Percentiles rank a stretch among this genome's conserved stretches.
Conservation (phyloP, 1,284 basidiomycete genomes). For the Butyriboletus pseudospeciosus region DNA sequence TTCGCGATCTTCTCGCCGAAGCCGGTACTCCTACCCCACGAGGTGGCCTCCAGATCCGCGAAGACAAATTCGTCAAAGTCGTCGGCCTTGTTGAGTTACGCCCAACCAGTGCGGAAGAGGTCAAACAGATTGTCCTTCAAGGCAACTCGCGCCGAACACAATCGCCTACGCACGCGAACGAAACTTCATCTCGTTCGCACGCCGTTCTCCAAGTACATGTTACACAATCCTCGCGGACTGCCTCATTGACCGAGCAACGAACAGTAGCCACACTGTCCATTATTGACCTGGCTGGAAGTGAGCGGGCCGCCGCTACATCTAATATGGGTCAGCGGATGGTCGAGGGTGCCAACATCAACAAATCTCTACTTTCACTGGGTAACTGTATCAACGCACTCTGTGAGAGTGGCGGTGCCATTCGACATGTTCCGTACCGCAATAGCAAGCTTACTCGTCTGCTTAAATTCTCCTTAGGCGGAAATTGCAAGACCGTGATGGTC, state of each 20-base stretch:
- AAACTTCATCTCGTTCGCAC: constrained; percentile 92
- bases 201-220: constrained; percentile 94
- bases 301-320: constrained; percentile 88
- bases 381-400: constrained; percentile 97
- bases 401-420: constrained; percentile 76
- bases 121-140: constrained; percentile 84
- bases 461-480: constrained; percentile 94
- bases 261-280: constrained; percentile 89
- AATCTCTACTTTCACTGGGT: constrained; percentile 89
- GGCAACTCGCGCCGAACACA: constrained; percentile 88
- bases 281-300: constrained; percentile 94
- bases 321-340: constrained; percentile 98
- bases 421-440: constrained; percentile 93
- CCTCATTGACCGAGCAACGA: constrained; percentile 71
- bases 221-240: constrained; percentile 78
- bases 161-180: constrained; percentile 90
- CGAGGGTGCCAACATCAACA: constrained; percentile 97
- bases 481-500: constrained; percentile 98
- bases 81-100: constrained; percentile 76
- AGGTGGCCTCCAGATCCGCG: constrained; percentile 86
- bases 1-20: constrained; percentile 88
- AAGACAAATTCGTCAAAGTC: constrained; percentile 90
- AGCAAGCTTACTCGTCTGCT: constrained; percentile 94
- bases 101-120: constrained; percentile 82
- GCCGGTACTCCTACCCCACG: constrained; percentile 60